Evolutionary conservation across 2,329 filamentous ascomycete species (phyloP).

Genomic region (Triangularia verruculosa): DNA sequence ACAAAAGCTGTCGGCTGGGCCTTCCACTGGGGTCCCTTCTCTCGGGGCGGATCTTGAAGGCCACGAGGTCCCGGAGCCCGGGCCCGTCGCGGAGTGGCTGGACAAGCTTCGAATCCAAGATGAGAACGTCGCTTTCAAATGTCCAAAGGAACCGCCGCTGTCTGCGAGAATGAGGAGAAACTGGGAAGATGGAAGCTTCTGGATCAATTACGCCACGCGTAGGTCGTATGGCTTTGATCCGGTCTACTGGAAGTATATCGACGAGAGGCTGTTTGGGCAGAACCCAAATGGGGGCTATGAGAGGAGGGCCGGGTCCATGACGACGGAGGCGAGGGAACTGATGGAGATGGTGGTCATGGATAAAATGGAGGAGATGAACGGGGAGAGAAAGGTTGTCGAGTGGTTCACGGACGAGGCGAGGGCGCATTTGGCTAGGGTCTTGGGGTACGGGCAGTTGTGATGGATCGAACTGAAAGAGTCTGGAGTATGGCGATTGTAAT

Average conservation of each 20-base stretch:
- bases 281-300: slow-evolving; percentile 12
- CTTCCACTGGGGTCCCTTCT: neutral
- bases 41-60: neutral
- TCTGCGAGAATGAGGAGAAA: slow-evolving; percentile 20
- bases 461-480: neutral
- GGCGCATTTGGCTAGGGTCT: slow-evolving; percentile 17
- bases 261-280: slow-evolving; percentile 19
- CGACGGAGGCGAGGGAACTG: slow-evolving; percentile 1
- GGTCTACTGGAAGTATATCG: slow-evolving; percentile 20
- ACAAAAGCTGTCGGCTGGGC: neutral
- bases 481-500: neutral
- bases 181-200: slow-evolving; percentile 23
- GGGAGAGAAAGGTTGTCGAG: slow-evolving; percentile 4
- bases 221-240: slow-evolving; percentile 17
- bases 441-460: neutral
- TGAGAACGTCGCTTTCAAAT: neutral
- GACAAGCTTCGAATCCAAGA: neutral
- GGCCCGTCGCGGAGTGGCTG: neutral
- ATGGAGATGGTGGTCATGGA: slow-evolving; percentile 11
- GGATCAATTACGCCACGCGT: slow-evolving; percentile 19
- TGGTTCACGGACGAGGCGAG: slow-evolving; percentile 12
- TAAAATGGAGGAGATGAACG: slow-evolving; percentile 9
- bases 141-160: slow-evolving; percentile 14
- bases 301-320: slow-evolving; percentile 9
- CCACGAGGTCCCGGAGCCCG: neutral